Conservation (phyloP, 176 grass and related monocot genomes). For the Rhynchospora tenuis region DNA sequence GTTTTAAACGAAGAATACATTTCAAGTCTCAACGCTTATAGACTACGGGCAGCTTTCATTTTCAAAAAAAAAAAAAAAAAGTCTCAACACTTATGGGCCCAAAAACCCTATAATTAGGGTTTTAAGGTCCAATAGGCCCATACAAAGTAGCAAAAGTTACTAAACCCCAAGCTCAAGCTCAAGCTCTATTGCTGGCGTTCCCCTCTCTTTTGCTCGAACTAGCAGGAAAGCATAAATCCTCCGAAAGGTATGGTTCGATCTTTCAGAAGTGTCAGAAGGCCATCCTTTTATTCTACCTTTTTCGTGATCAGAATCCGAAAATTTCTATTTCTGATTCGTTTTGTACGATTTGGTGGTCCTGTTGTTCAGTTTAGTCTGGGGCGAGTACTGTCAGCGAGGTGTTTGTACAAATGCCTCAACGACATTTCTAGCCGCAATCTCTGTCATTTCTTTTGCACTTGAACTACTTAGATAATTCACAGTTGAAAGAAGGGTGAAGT, state of each 20-base stretch:
- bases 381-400: not conserved
- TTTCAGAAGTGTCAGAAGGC: not conserved
- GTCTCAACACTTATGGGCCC: not conserved
- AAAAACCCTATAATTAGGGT: not conserved
- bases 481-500: too few species aligned
- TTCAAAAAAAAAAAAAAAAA: too few species aligned
- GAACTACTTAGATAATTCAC: not conserved
- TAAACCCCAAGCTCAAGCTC: not conserved
- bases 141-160: not conserved
- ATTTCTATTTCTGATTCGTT: not conserved
- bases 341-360: not conserved
- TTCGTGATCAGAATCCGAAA: not conserved
- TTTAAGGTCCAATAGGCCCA: not conserved
- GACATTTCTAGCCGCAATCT: not conserved
- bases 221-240: not conserved
- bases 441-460: not conserved
- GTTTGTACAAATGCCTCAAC: slow-evolving; percentile 16
- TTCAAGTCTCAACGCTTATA: too few species aligned
- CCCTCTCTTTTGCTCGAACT: not conserved
- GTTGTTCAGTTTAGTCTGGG: not conserved
- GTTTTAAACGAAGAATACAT: too few species aligned
- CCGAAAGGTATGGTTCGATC: not conserved
- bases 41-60: too few species aligned
- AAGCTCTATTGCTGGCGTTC: not conserved
- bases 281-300: not conserved